Evolutionary conservation across 176 grass and related monocot species (phyloP), one percentile per base, ranked within the genome.

Genomic region (Coix lacrymajobi): DNA sequence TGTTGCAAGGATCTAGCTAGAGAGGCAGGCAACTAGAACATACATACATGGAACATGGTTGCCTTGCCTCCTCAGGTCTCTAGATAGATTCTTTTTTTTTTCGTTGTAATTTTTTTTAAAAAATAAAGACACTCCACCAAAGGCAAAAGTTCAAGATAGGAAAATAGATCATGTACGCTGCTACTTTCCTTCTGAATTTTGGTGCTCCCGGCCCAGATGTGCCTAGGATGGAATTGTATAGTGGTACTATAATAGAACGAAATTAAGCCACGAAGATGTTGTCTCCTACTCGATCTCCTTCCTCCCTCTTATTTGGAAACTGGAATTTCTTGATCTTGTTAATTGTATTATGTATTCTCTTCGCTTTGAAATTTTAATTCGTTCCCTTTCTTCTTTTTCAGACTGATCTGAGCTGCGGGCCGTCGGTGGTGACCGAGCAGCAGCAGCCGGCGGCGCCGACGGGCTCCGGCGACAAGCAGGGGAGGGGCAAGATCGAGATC

Each of bases 401-500:
- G 84, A 5, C 79, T 57, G 84, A 90, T 75, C 73, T 87, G 84
- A 79, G 62, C 80, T 83, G 84, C 41, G 74, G 80, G 11, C 25
- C 33, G 44, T 74, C 79, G 45, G 66, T 39, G 28, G 26, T 14
- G 80, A 83, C 11, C 5, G 69, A 87, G 68, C 57, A 51, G 61
- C 11, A 87, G 68, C 57, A 8, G 52, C 8, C 7, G 20, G 52
- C 43, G 8, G 29, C 41, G 17, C 26, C 78, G 63, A 60, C 73
- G 37, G 58, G 46, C 7, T 81, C 78, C 26, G 85, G 66, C 81
- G 88, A 76, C 83, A 94, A 84, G 92, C 81, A 76, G 69, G 91
- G 89, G 26, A 80, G 92, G 41, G 92, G 92, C 22, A 89, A 88
- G 86, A 94, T 94, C 51, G 92, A 94, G 86, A 94, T 94, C 86